Percentiles rank a stretch among this genome's conserved stretches.
Conservation (phyloP, 2,329 filamentous ascomycete genomes). For the Curvularia sp. region DNA sequence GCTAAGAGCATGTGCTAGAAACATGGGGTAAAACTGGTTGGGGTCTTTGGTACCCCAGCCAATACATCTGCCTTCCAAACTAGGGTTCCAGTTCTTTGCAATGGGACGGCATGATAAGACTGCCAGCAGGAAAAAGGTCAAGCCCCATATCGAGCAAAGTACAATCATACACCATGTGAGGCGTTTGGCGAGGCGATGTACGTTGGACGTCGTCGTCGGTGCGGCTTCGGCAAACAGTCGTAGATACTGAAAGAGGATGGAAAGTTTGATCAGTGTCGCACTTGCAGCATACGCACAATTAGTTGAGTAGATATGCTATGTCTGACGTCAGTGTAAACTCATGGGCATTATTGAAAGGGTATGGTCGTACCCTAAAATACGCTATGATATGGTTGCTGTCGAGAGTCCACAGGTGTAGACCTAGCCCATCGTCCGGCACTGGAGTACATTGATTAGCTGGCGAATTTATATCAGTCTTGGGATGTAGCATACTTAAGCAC, state of each 20-base stretch:
- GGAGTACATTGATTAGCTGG: slow-evolving; percentile 10
- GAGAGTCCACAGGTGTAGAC: slow-evolving; percentile 43
- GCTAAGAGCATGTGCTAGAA: slow-evolving; percentile 37
- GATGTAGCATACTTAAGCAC: slow-evolving; percentile 39
- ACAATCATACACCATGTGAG: slow-evolving; percentile 32
- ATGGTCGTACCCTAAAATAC: slow-evolving; percentile 43
- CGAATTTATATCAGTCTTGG: neutral
- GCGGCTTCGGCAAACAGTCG: slow-evolving; percentile 43
- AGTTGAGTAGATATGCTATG: slow-evolving; percentile 42
- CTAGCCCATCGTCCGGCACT: slow-evolving; percentile 46
- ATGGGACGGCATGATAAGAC: slow-evolving; percentile 43
- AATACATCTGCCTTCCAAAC: slow-evolving; percentile 36
- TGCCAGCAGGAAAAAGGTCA: slow-evolving; percentile 39
- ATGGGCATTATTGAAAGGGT: neutral
- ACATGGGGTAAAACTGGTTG: slow-evolving; percentile 37
- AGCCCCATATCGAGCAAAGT: slow-evolving; percentile 39
- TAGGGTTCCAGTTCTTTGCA: slow-evolving; percentile 40
- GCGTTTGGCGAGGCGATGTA: slow-evolving; percentile 25
- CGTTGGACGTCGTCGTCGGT: slow-evolving; percentile 11
- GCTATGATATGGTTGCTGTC: slow-evolving; percentile 14
- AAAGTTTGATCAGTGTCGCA: slow-evolving; percentile 48
- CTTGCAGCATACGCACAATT: slow-evolving; percentile 42
- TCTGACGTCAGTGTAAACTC: neutral
- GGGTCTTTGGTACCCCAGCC: slow-evolving; percentile 47
- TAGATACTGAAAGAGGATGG: slow-evolving; percentile 49